These are phyloP conservation scores for Lotmaria passim DNA, from an alignment of 208 protist genomes.

Conservation along the genomic window DNA sequence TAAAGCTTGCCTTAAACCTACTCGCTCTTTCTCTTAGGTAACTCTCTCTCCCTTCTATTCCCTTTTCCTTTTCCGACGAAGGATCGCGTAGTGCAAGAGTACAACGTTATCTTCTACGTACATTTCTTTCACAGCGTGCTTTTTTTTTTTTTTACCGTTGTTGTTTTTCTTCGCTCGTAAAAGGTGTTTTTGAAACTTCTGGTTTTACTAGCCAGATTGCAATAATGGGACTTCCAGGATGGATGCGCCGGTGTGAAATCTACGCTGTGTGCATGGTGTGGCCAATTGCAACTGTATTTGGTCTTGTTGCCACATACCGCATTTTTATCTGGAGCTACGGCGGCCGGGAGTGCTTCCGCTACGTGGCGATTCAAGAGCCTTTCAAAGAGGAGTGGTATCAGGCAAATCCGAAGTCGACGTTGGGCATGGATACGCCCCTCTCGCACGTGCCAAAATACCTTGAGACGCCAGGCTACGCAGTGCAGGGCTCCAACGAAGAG, in stretches of 20 bases:
- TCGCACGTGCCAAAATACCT: constrained; percentile 87
- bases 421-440: constrained; percentile 84
- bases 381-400: constrained; percentile 88
- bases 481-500: constrained; percentile 33
- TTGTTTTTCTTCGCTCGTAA: too few species aligned
- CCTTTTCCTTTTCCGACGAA: too few species aligned
- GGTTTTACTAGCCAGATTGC: too few species aligned
- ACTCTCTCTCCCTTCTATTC: too few species aligned
- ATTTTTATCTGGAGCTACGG: constrained; percentile 92
- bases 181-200: too few species aligned
- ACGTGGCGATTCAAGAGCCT: constrained; percentile 85
- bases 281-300: constrained; percentile 70
- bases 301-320: constrained; percentile 68
- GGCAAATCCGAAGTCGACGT: constrained; percentile 81
- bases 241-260: constrained; percentile 78
- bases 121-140: background rate
- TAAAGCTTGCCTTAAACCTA: too few species aligned
- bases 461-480: constrained; percentile 69
- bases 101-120: too few species aligned
- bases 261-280: constrained; percentile 89
- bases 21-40: too few species aligned
- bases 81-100: too few species aligned
- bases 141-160: background rate
- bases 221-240: constrained; percentile 71
- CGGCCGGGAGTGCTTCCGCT: constrained; percentile 87